phyloP scores from a whole-genome alignment of 1,139 yeast genomes.

The Wickerhamomyces sp. region DNA sequence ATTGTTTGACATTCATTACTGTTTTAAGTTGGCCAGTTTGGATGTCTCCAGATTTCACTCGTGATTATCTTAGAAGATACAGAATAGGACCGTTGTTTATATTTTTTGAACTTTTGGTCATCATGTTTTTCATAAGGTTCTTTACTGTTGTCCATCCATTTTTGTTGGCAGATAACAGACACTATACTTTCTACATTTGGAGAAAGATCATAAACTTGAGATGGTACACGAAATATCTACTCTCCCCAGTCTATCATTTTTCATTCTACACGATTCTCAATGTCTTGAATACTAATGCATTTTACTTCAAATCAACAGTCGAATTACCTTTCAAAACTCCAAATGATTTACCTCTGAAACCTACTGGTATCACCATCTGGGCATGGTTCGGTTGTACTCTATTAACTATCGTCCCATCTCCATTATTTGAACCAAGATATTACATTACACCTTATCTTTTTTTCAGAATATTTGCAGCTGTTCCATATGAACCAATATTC shows the following conservation, averaged over 20 bases:
- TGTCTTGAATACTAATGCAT: conserved; percentile 30
- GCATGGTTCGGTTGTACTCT: conserved; percentile 49
- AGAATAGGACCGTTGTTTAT: conserved; percentile 24
- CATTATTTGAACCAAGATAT: conserved; percentile 90
- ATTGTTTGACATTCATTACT: conserved; percentile 61
- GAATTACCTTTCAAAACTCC: conserved; percentile 31
- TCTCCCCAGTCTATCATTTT: conserved; percentile 73
- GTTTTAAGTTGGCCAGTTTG: conserved; percentile 69
- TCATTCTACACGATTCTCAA: conserved; percentile 46
- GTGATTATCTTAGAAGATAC: conserved; percentile 31
- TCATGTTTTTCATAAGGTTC: conserved; percentile 46
- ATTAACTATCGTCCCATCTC: conserved; percentile 76
- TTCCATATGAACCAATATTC: conserved; percentile 34
- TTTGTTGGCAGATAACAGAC: conserved; percentile 89
- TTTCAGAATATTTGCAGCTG: conserved; percentile 58
- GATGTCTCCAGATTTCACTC: conserved; percentile 39
- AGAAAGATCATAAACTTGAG: conserved; percentile 48
- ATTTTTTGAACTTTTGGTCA: conserved; percentile 30
- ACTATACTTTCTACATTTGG: conserved; percentile 84
- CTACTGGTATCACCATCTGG: conserved; percentile 37
- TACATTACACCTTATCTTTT: conserved; percentile 75
- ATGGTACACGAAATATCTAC: conserved; percentile 35
- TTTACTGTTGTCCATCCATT: conserved; percentile 86
- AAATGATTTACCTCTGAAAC: conserved; percentile 31
- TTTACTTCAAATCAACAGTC: conserved; percentile 28